A percentile compares a stretch with the other conserved stretches of the same genome.
These are phyloP conservation scores for Colletotrichum navitas DNA, from an alignment of 2,329 filamentous ascomycete species.

Conservation along the genomic window DNA sequence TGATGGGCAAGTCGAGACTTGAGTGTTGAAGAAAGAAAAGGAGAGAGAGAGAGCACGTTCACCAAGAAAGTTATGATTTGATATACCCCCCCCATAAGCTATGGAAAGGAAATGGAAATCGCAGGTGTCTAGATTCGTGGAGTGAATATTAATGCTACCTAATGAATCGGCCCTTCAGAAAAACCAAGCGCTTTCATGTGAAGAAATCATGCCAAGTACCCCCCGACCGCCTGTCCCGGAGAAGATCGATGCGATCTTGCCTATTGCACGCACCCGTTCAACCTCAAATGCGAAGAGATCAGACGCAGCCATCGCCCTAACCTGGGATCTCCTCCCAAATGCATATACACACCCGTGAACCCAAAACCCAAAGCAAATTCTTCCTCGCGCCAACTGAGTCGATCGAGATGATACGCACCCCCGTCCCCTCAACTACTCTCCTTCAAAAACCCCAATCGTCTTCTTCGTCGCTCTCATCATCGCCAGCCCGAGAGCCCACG, in stretches of 20 bases:
- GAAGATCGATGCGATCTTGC: background rate
- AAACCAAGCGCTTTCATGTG: background rate
- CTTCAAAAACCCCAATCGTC: background rate
- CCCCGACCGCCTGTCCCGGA: background rate
- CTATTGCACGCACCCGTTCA: background rate
- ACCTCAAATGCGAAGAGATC: conserved; percentile 3
- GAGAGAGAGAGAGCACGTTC: conserved; percentile 4
- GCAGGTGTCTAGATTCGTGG: background rate
- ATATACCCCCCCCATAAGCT: conserved; percentile 39
- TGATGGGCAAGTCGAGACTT: background rate
- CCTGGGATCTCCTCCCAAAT: background rate
- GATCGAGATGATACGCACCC: background rate
- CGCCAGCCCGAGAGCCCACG: conserved; percentile 24
- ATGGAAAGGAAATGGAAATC: conserved; percentile 25
- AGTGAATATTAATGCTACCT: conserved; percentile 8
- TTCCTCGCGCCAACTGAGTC: background rate
- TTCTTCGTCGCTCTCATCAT: conserved; percentile 30
- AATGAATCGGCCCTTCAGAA: background rate
- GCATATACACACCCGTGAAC: background rate
- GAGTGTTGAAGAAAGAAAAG: background rate
- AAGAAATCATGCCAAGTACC: background rate
- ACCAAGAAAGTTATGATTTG: conserved; percentile 32
- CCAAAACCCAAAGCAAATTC: background rate
- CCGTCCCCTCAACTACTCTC: background rate
- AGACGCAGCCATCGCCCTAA: background rate